A percentile compares a stretch with the other conserved stretches of the same genome.
phyloP scores from a whole-genome alignment of 306 rosid genomes.

The Rosa lucieae region DNA sequence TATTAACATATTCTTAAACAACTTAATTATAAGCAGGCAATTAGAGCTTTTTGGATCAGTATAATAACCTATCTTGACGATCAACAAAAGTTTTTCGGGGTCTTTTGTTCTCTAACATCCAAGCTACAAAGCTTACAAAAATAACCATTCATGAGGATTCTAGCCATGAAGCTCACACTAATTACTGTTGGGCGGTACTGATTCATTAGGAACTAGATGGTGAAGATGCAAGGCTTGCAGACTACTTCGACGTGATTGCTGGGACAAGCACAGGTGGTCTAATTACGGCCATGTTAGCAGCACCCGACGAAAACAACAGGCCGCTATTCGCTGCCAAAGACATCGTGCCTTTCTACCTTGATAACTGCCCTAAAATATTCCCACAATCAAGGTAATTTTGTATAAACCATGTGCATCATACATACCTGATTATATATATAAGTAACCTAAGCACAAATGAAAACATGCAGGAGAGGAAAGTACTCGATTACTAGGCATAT shows the following conservation, averaged over 20 bases:
- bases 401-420: too few relatives aligned
- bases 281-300: conserved; percentile 30
- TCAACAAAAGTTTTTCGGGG: background rate
- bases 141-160: background rate
- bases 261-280: conserved; percentile 42
- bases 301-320: conserved; percentile 25
- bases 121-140: background rate
- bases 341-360: conserved; percentile 27
- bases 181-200: background rate
- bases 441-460: too few relatives aligned
- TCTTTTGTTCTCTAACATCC: background rate
- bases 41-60: too few relatives aligned
- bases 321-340: conserved; percentile 33
- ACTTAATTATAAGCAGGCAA: too few relatives aligned
- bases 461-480: too few relatives aligned
- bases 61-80: too few relatives aligned
- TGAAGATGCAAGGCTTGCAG: conserved; percentile 32
- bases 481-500: too few relatives aligned
- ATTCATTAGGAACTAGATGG: conserved; percentile 28
- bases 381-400: conserved; percentile 24
- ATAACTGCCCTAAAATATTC: conserved; percentile 29
- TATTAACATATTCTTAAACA: too few relatives aligned
- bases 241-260: conserved; percentile 33
- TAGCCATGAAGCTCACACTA: background rate
- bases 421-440: too few relatives aligned